Base-by-base conservation (phyloP, 1,139 yeast genomes). In the Candida sp. region DNA sequence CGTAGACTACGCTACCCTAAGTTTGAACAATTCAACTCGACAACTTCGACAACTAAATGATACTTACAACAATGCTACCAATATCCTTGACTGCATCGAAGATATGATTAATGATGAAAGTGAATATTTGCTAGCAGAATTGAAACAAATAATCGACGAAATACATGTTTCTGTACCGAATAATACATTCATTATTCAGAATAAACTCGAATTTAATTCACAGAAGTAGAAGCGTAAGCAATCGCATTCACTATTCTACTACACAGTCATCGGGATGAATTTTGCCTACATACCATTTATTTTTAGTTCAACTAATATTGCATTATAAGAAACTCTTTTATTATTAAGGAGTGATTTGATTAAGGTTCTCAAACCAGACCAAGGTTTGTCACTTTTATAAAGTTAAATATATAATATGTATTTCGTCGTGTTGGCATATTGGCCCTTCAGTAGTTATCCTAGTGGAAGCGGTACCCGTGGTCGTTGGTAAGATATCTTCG, bases 71-170 rank as follows among this genome's bases (percentile, higher is more conserved):
- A 36, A 32, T 34, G 12, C 30, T n/a, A 33, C 23, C 11, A 36
- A 23, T 33, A 41, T 37, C 12, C 35, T 41, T 8, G 43, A 41
- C 30, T 41, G 39, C 32, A 25, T 41, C 4, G 35, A 36, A 23
- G 43, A 36, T 36, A 41, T 41, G 30, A 21, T 41, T 5, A 25
- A 29, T 3, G 34, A 30, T 11, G 43, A 41, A 34, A 41, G 36
- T 23, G 11, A 12, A 12, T 27, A 41, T 21, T n/a, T 41, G 8
- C 7, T 41, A 3, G 21, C 25, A 2, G 43, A 36, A 21, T 37
- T 41, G 32, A 32, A 33, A 12, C 29, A 25, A 33, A 8, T 38
- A 8, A 32, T 41, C 22, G 33, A 36, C 22, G 35, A 37, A n/a
- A 27, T 41, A 8, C 5, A 33, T 4, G 30, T 21, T 22, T 32